Base-by-base conservation (phyloP, 345 rosid species). In the Populus ilicifolia region DNA sequence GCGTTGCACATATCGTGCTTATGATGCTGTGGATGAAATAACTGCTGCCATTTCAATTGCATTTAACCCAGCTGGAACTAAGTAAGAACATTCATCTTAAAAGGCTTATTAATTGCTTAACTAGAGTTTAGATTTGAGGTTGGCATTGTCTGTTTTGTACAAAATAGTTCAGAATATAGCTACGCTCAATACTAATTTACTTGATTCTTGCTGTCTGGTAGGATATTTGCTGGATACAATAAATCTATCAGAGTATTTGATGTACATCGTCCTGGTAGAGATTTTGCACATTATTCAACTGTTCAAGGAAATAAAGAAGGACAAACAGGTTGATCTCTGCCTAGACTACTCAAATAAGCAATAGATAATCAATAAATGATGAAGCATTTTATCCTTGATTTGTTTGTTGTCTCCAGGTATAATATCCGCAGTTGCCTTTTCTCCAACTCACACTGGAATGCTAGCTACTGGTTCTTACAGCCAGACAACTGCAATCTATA, bases 261-360 rank as follows among this genome's bases (percentile, higher is more conserved):
- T 70, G 70, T 96, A 79, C 99, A 96, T 79, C 96, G 95, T 65
- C 99, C 99, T 43, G 98, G 98, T 83, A 88, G 99, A 87, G 99
- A 93, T 81, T 93, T 90, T 69, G 75, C 80, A 50, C 91, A 87
- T 70, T 85, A 88, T 85, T 89, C 98, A 46, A 96, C 95, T 17
- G 73, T 89, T 69, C 89, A 93, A 77, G 90, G 90, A 84, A 90
- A 92, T 27, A 93, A 93, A 86, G 98, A 96, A 52, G 98, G 99
- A 66, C 99, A 96, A 85, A 84, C 94, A 77, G 98, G 99, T 92
- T 6, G n/a, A 48, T 67, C 70, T 77, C 67, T 67, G 48, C 50
- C 64, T 73, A 52, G 69, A 64, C 23, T 46, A 64, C 52, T 18
- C 16, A 70, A 38, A 50, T 63, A 35, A 61, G 72, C 52, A 3